phyloP scores from a whole-genome alignment of 805 yeast genomes.

The Barnettozyma sp. region DNA sequence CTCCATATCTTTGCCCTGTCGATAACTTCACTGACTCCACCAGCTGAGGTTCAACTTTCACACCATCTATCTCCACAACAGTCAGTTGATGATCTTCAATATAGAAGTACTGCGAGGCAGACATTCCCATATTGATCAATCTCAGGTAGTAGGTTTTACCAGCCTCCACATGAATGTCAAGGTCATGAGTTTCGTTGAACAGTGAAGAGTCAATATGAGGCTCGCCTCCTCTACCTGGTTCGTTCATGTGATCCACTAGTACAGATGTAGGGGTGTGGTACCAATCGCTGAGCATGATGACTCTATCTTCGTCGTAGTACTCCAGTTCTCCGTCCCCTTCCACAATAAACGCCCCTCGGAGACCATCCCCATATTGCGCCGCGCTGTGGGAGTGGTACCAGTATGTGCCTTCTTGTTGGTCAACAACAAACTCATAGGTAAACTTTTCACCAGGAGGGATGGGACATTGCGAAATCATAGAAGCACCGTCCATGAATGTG shows the following conservation, averaged over 20 bases:
- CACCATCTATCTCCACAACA: constrained; percentile 55
- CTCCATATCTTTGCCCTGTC: constrained; percentile 74
- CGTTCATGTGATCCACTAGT: constrained; percentile 32
- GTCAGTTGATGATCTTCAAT: constrained; percentile 47
- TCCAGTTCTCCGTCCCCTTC: constrained; percentile 41
- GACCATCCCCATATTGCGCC: constrained; percentile 92
- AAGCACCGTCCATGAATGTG: constrained; percentile 85
- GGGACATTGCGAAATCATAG: constrained; percentile 84
- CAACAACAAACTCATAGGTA: constrained; percentile 83
- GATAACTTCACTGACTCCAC: constrained; percentile 46
- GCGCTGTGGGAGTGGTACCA: constrained; percentile 96
- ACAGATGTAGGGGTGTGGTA: constrained; percentile 36
- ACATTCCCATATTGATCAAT: constrained; percentile 49
- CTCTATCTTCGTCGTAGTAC: constrained; percentile 44
- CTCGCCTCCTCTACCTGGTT: constrained; percentile 40
- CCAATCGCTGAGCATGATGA: constrained; percentile 41
- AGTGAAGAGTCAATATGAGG: constrained; percentile 41
- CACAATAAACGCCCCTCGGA: constrained; percentile 73
- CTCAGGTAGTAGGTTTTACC: constrained; percentile 42
- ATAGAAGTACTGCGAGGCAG: constrained; percentile 48
- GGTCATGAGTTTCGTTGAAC: constrained; percentile 41
- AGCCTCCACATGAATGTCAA: constrained; percentile 38
- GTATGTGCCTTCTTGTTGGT: constrained; percentile 75
- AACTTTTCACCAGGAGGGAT: constrained; percentile 70
- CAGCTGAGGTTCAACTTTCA: constrained; percentile 41